Percentiles rank a stretch among this genome's conserved stretches.
phyloP scores from a whole-genome alignment of 2,329 filamentous ascomycete genomes.

The Penicillium brasilianum region DNA sequence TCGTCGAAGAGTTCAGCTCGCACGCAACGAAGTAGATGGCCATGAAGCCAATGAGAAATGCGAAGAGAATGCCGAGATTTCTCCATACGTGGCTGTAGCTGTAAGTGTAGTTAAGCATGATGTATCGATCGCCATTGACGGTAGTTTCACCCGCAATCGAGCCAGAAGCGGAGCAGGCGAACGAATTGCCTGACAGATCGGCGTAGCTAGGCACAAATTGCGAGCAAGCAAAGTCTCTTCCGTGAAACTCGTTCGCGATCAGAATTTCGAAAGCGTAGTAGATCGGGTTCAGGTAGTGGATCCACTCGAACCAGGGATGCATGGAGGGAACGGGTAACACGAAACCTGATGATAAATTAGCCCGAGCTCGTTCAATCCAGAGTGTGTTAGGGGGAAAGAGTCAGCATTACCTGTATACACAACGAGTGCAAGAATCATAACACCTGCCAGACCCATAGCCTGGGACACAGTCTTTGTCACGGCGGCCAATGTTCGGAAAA shows the following conservation, averaged over 20 bases:
- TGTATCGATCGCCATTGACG: constrained; percentile 65
- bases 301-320: constrained; percentile 80
- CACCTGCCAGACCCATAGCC: constrained; percentile 59
- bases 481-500: constrained; percentile 79
- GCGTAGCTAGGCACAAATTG: constrained; percentile 54
- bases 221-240: constrained; percentile 62
- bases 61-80: constrained; percentile 72
- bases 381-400: no score
- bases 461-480: constrained; percentile 69
- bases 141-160: constrained; percentile 57
- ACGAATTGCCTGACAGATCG: constrained; percentile 42
- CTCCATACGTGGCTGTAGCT: constrained; percentile 64
- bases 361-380: neutral
- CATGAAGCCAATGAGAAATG: constrained; percentile 65
- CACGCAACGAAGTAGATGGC: constrained; percentile 60
- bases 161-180: constrained; percentile 64
- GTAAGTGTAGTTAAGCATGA: constrained; percentile 62
- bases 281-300: constrained; percentile 79
- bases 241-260: constrained; percentile 80
- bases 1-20: constrained; percentile 61
- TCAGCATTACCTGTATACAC: constrained; percentile 54
- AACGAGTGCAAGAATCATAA: constrained; percentile 49
- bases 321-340: constrained; percentile 60
- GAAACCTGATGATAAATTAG: constrained; percentile 29
- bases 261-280: constrained; percentile 81